Evolutionary conservation across 2,329 filamentous ascomycete species (phyloP).

Genomic region (Graphilbum sp.): DNA sequence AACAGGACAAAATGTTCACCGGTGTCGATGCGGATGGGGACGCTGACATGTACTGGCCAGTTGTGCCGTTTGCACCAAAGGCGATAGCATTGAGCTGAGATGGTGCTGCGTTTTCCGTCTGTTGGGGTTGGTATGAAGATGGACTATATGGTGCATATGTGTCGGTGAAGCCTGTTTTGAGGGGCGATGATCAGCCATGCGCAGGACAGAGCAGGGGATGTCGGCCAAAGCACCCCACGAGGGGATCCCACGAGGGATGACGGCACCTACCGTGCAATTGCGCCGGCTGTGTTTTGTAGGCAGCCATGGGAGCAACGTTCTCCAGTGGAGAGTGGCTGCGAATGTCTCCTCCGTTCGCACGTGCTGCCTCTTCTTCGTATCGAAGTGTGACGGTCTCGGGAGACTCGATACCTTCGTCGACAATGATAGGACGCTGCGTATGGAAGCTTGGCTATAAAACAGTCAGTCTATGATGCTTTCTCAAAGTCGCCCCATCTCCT

Average conservation of each 20-base stretch:
- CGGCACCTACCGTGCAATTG: constrained; percentile 69
- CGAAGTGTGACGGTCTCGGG: constrained; percentile 38
- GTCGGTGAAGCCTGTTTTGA: constrained; percentile 22
- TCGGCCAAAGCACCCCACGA: too few species aligned
- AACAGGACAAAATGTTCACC: constrained; percentile 42
- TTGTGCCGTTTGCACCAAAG: constrained; percentile 35
- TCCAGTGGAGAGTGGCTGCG: constrained; percentile 39
- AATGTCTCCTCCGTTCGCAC: constrained; percentile 32
- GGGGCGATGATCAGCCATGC: constrained; percentile 1
- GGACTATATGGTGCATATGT: constrained; percentile 34
- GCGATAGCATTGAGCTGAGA: constrained; percentile 37
- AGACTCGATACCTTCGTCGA: constrained; percentile 41
- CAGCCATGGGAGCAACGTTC: constrained; percentile 58
- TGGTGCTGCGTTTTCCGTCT: constrained; percentile 31
- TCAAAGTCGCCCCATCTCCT: neutral
- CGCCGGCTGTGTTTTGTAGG: constrained; percentile 63
- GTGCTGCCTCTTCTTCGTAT: constrained; percentile 39
- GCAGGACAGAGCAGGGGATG: too few species aligned
- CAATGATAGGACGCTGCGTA: constrained; percentile 37
- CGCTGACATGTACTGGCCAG: constrained; percentile 42
- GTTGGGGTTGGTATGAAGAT: constrained; percentile 29
- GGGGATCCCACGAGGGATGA: too few species aligned
- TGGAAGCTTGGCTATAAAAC: constrained; percentile 31
- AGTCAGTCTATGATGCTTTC: neutral
- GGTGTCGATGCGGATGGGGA: constrained; percentile 15